Evolutionary conservation across 768 basidiomycete species (phyloP), one percentile per base, ranked within the genome.

Genomic region (Suillus subluteus): DNA sequence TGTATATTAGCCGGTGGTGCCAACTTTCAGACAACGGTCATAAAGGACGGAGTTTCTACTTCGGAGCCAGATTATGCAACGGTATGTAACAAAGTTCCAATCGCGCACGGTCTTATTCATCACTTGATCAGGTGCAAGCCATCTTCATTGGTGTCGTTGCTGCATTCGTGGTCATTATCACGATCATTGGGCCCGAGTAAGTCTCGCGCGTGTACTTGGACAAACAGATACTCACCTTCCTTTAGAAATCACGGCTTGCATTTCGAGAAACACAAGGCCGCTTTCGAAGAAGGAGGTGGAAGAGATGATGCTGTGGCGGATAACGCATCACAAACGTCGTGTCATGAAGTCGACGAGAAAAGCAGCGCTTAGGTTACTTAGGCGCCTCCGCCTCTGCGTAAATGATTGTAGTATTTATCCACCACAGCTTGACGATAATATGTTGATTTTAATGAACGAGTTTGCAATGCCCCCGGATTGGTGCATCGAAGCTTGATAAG

Each of bases 141-240:
- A 95, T 98, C 73, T 82, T 98, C 44, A 90, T 98, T 56, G 96
- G 95, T 9, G 83, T 85, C 32, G 91, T 98, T 23, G 83, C 92
- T 1, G 89, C 87, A 0, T 96, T 91, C 69, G 87, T 94, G 52
- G 77, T 97, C 55, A 37, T 94, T 73, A 83, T 93, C 71, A 90
- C 90, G 15, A 79, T 94, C 68, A 76, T 97, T 65, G 96, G 95
- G 4, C 90, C 92, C 1, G 89, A 90, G 89, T 90, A 69, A 66
- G 91, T 84, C 21, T 64, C 30, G 1, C 1, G 64, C 23, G 18
- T 11, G 3, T 58, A 41, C 21, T 26, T 59, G 26, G 64, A 18
- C 43, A 5, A 37, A 35, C 26, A 30, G 30, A 21, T 30, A 35
- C 48, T 23, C 13, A 26, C 62, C 40, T 15, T 21, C n/a, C 6